Evolutionary conservation across 345 rosid genomes (phyloP), one percentile per base, ranked within the genome.

Genomic region (Arabis alpina): DNA sequence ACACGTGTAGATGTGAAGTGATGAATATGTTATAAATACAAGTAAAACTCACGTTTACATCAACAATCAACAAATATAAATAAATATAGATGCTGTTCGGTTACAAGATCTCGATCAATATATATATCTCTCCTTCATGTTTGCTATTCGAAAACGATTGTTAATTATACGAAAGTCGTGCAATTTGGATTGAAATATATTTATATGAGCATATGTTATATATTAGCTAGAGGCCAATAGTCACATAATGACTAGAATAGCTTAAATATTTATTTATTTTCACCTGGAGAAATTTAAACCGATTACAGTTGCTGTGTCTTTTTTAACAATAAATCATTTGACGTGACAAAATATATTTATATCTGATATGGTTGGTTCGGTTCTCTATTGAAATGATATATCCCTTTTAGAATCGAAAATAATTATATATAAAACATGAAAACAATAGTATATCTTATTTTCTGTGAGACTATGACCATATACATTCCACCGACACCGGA

Each of bases 401-500:
- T 19, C 32, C 32, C 5, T 28, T 28, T 28, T 5, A 28, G 4
- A 28, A 28, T 28, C 32, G 23, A 28, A 28, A 28, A 28, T 28
- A 28, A 28, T 28, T 28, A 28, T 28, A 28, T 2, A 2, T 28
- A 28, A 28, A 2, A 28, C 30, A 28, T 28, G 30, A 28, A 28
- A 40, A 32, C 25, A 36, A 39, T 59, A 30, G 9, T 9, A 23
- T 36, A 36, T 24, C 10, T 12, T 44, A 44, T 43, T 43, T 71
- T 62, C 19, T 54, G 6, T 32, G 36, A 32, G 36, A 32, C 8
- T 36, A 12, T 62, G 76, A 54, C 64, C 19, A 63, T 63, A 54
- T 63, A 56, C 65, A 73, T 39, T 2, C 65, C 71, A 73, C 76
- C 76, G 65, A 73, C 71, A 72, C 64, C 16, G 44, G 70, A 65